Base-by-base conservation (phyloP, 1,284 basidiomycete genomes). In the Microbotryomycetes sp. region DNA sequence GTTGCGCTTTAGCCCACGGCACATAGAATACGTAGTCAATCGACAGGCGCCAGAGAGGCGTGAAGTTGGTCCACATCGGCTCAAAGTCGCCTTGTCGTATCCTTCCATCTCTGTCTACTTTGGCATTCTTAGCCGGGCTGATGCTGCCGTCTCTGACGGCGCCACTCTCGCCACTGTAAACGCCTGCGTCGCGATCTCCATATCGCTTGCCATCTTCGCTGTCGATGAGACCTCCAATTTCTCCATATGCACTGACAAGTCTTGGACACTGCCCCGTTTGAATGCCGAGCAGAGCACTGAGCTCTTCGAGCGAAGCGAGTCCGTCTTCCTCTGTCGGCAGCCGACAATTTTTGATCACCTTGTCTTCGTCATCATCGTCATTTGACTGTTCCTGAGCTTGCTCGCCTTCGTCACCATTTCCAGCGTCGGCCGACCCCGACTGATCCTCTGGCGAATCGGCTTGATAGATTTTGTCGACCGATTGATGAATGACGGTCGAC, bases 401-500 rank as follows among this genome's bases (percentile, higher is more conserved):
- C 80, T 80, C 70, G 9, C 67, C 72, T n/a, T 69, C 74, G 26
- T 73, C 79, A 18, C 76, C 79, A 28, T 76, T 80, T 50, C 81
- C 81, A 7, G 18, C 35, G 18, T 41, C 35, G 48, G 26, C 64
- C 56, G 54, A 67, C 66, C 56, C 66, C 56, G 64, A 59, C 48
- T 61, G 70, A 29, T 55, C 60, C 31, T 45, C 49, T n/a, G 55
- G 57, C 21, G 58, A 60, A 24, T 82, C 73, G 27, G 78, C 74
- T 56, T 71, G 63, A 35, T 70, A 67, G 11, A 76, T 69, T 58
- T 78, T 76, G 72, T 89, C 90, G 47, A 94, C 80, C 28, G 86
- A 86, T 23, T 80, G 76, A 72, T 97, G 93, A 1, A 97, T 84
- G 31, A 97, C 85, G 48, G 85, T 83, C 5, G 91, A 94, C 4